Evolutionary conservation across 2,329 filamentous ascomycete species (phyloP).

Genomic region (Onygena corvina): DNA sequence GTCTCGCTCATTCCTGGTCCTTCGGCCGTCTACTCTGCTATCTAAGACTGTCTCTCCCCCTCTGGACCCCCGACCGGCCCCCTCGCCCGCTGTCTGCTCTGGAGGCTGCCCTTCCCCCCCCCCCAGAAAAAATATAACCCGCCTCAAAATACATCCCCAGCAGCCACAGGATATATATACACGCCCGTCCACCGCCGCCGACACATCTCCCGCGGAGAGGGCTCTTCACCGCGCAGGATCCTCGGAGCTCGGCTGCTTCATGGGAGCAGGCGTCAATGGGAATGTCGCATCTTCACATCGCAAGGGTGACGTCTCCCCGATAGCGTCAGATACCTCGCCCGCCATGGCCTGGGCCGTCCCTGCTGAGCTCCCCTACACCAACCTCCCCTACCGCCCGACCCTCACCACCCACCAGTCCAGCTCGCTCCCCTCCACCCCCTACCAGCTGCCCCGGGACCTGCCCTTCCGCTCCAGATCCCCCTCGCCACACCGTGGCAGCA

Average conservation of each 20-base stretch:
- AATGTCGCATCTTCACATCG: slow-evolving; percentile 29
- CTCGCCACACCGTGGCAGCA: slow-evolving; percentile 64
- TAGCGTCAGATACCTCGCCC: slow-evolving; percentile 29
- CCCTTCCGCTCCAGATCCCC: slow-evolving; percentile 62
- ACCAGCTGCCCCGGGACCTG: slow-evolving; percentile 74
- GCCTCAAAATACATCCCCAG: too few species aligned
- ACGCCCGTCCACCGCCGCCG: not conserved
- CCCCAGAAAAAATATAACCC: not conserved
- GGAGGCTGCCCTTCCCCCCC: too few species aligned
- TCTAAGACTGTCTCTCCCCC: too few species aligned
- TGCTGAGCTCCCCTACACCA: slow-evolving; percentile 24
- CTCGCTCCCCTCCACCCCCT: slow-evolving; percentile 86
- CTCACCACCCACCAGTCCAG: slow-evolving; percentile 59
- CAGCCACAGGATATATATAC: not conserved
- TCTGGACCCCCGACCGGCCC: too few species aligned
- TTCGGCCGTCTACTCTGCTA: too few species aligned
- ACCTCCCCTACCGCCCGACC: slow-evolving; percentile 36
- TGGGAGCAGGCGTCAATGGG: slow-evolving; percentile 34
- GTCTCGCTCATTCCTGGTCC: too few species aligned
- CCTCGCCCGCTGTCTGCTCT: too few species aligned
- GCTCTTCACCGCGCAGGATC: not conserved
- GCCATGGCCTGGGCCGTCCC: slow-evolving; percentile 33
- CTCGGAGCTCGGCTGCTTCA: slow-evolving; percentile 24
- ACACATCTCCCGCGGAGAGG: not conserved
- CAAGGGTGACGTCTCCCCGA: slow-evolving; percentile 33